Percentiles rank a stretch among this genome's conserved stretches.
phyloP scores from a whole-genome alignment of 1,139 yeast genomes.

The Lodderomyces metapsilosis region DNA sequence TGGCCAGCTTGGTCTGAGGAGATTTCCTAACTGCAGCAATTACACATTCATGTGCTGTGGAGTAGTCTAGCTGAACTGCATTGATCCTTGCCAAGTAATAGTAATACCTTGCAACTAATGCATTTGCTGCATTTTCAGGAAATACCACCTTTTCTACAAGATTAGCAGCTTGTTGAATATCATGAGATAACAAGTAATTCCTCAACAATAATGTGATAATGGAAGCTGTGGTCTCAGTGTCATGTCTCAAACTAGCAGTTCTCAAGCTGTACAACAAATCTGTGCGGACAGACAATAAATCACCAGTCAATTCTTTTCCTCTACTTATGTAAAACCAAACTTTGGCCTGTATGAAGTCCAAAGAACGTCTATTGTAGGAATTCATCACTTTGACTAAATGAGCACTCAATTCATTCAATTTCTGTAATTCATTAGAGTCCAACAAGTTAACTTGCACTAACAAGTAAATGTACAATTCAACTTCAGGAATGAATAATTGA shows the following conservation, averaged over 20 bases:
- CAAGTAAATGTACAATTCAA: slow-evolving; percentile 77
- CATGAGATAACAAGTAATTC: slow-evolving; percentile 75
- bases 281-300: slow-evolving; percentile 63
- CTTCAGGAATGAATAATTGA: slow-evolving; percentile 52
- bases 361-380: slow-evolving; percentile 72
- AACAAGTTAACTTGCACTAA: slow-evolving; percentile 74
- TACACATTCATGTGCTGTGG: slow-evolving; percentile 85
- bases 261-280: slow-evolving; percentile 72
- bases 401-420: slow-evolving; percentile 52
- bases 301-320: slow-evolving; percentile 66
- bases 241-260: slow-evolving; percentile 90
- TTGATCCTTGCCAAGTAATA: slow-evolving; percentile 87
- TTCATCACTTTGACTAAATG: slow-evolving; percentile 56
- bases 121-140: slow-evolving; percentile 82
- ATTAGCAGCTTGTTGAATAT: slow-evolving; percentile 83
- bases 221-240: slow-evolving; percentile 86
- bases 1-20: slow-evolving; percentile 86
- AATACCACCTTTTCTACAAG: slow-evolving; percentile 86
- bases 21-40: slow-evolving; percentile 94
- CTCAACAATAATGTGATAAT: slow-evolving; percentile 81
- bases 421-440: slow-evolving; percentile 53
- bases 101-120: slow-evolving; percentile 87
- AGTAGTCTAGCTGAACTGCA: slow-evolving; percentile 90
- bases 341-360: slow-evolving; percentile 86
- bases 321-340: slow-evolving; percentile 90